Base-by-base conservation (phyloP, 2,329 filamentous ascomycete species). In the Proliferodiscus dingleyae region DNA sequence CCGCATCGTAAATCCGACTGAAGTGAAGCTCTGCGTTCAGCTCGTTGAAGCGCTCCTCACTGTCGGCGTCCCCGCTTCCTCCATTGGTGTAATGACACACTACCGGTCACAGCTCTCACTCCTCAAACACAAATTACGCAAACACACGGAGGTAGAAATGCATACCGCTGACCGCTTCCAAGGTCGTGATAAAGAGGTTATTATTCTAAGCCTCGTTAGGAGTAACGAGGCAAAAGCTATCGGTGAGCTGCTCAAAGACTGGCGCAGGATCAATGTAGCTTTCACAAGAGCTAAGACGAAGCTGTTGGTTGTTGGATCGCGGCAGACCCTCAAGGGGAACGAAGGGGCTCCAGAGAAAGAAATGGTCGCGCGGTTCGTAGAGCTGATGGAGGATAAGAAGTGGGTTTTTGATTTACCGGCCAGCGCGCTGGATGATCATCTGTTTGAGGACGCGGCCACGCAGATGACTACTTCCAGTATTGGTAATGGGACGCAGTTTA, bases 111-210 rank as follows among this genome's bases (percentile, higher is more conserved):
- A 98, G 65, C 80, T 98, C 1, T 83, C 88, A 0, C 72, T 95
- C 2, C 74, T 98, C 1, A 87, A 87, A 53, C 80, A 90, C 50
- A 75, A 74, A 9, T 77, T 95, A 26, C 78, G 80, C 24, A 67
- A 74, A 56, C 68, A 73, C 0, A 68, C 72, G 0, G 77, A 78
- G 2, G 81, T 98, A 1, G 93, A 98, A 67, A 89, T 97, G 77
- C 89, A 98, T 66, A 97, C 93, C 0, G 90, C 93, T 3, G 93
- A 98, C 67, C 89, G 91, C 36, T 98, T 95, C 66, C 93, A 98
- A 64, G 93, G 93, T 5, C 80, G 93, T 8, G 93, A 98, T 68
- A 98, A 98, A 64, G 89, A 95, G 61, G 83, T 95, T 2, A 79
- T 97, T 1, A 80, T 98, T 11, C 76, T 98, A 7, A 88, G 81